Evolutionary conservation across 345 rosid species (phyloP), one percentile per base, ranked within the genome.

Genomic region (Durio zibethinus): DNA sequence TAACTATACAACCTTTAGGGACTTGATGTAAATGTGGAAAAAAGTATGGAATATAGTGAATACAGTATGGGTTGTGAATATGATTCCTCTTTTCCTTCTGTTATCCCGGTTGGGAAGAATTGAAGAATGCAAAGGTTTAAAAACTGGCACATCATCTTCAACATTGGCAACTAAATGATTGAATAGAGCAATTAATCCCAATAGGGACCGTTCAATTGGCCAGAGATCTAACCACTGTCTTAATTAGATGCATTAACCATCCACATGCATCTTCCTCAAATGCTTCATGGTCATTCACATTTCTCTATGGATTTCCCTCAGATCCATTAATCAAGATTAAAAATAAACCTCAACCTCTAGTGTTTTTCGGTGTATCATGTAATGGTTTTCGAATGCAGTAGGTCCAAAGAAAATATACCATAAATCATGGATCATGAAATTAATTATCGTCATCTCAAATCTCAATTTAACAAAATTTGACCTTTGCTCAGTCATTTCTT

Each of bases 1-100:
- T 77, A 59, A 74, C 80, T 80, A 82, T 81, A 79, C 82, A 73
- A 78, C 47, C 31, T 74, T 83, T 68, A 47, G 72, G 84, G 65
- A 65, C 54, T 40, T 80, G 45, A 67, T 88, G 90, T 88, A 88
- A 86, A 86, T 82, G 76, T 80, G 71, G 71, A 9, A 27, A 74
- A 80, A 77, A 40, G 52, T 36, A 27, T 48, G 54, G 56, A 76
- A 15, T 75, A 50, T 78, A 83, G 78, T 78, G 76, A 82, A 81
- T 75, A 76, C 79, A 84, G 72, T 56, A 29, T 12, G 81, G 77
- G 40, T 82, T 85, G 82, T 76, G 76, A 73, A 59, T 45, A 79
- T 75, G 68, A 60, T 64, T 64, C 3, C 35, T 77, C 36, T 56
- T 45, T 43, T 12, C 35, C 14, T 29, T 79, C 9, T 63, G 0